A percentile compares a stretch with the other conserved stretches of the same genome.
Evolutionary conservation across 148 eudicot genomes (phyloP).

Genomic region (Nepenthes mirabilis): DNA sequence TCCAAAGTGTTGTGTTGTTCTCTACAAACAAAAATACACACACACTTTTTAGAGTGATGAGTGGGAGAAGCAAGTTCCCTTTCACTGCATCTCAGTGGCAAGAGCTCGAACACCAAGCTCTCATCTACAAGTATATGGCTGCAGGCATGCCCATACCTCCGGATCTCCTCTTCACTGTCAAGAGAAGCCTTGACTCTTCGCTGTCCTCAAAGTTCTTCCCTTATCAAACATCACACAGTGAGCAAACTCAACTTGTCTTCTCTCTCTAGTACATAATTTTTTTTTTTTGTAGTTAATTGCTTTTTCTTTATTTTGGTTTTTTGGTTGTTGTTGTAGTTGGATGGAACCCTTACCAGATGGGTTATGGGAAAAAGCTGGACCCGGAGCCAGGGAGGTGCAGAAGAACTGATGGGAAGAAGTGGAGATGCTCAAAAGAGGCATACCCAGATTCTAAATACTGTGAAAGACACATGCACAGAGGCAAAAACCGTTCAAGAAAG

Average conservation of each 20-base stretch:
- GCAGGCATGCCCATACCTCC: constrained; percentile 91
- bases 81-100: constrained; percentile 90
- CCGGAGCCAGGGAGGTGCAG: constrained; percentile 99
- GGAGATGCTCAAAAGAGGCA: constrained; percentile 99
- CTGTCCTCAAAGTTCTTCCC: constrained; percentile 53
- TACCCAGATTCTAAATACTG: constrained; percentile 95
- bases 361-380: constrained; percentile 82
- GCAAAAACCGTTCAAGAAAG: constrained; percentile 99
- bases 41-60: constrained; percentile 5
- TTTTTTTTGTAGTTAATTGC: not conserved
- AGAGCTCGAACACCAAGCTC: constrained; percentile 91
- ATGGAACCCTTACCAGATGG: constrained; percentile 86
- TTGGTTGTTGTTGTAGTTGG: constrained; percentile 32
- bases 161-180: constrained; percentile 74
- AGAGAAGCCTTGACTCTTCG: constrained; percentile 53
- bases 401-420: constrained; percentile 96
- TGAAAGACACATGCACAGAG: constrained; percentile 98
- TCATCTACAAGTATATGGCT: constrained; percentile 79
- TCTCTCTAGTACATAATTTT: not conserved
- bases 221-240: constrained; percentile 52
- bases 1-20: not conserved
- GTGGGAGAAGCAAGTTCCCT: constrained; percentile 40
- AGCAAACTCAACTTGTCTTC: not conserved
- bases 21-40: not conserved
- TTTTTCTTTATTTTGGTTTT: constrained; percentile 3